Evolutionary conservation across 2,329 filamentous ascomycete species (phyloP), one percentile per base, ranked within the genome.

Genomic region (Elsinoe fawcettii): DNA sequence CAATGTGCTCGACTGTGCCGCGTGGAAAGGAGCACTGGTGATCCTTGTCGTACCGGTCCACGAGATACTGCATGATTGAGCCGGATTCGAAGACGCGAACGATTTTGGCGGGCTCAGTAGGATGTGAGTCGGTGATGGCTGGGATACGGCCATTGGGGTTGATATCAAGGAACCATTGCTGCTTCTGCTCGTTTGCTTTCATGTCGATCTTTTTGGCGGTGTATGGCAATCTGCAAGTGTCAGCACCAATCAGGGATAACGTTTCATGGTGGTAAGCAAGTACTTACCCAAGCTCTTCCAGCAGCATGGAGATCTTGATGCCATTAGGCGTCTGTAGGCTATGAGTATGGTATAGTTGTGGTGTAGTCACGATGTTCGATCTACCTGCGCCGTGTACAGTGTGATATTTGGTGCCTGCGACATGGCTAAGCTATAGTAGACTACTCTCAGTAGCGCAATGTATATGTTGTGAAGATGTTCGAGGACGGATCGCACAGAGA

Each of bases 121-220:
- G 57, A 18, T 37, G 41, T 5, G 78, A 87, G 72, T 96, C 90
- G 6, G 88, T 93, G 53, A 96, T 66, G 58, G 90, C 90, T 3
- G 90, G 91, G 65, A 96, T 95, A 63, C 90, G 87, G 62, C 90
- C 90, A 70, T 96, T 96, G 62, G 90, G 90, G 73, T 96, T 96
- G 74, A 96, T 95, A 55, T 85, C 84, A 25, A 95, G 80, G 73
- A 92, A 96, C 89, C 88, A 95, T 14, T 82, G 82, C 70, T 92
- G 81, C 65, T 93, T 95, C 66, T 95, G 89, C n/a, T 76, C 80
- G 69, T 90, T 87, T 61, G 87, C 87, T 61, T 70, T 75, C 59
- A 95, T 80, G n/a, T 87, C 79, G 65, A 95, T 84, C 43, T 80
- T 77, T 55, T 85, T 80, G 43, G 84, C 81, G 73, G 90, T 84